Percentiles rank a stretch among this genome's conserved stretches.
Conservation (phyloP, 305 asterid genomes). For the Fraxinus sp. region DNA sequence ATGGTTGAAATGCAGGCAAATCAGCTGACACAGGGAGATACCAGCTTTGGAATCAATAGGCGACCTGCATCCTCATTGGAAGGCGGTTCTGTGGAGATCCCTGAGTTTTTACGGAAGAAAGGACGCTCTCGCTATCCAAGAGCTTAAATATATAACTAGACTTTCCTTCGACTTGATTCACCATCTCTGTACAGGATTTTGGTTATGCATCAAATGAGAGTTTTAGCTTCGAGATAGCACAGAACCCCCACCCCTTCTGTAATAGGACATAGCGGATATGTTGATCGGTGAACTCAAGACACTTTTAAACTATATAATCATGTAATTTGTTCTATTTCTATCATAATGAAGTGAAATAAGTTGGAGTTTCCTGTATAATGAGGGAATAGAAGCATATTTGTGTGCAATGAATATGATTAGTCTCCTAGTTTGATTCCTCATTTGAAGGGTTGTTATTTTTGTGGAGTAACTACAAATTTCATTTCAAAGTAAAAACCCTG, state of each 20-base stretch:
- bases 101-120: conserved; percentile 89
- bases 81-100: conserved; percentile 74
- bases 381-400: neutral
- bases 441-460: neutral
- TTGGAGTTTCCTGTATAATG: neutral
- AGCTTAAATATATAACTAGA: conserved; percentile 35
- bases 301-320: neutral
- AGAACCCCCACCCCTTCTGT: neutral
- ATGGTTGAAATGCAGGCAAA: conserved; percentile 42
- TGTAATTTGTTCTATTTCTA: neutral
- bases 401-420: neutral
- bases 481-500: neutral
- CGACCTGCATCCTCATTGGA: conserved; percentile 66
- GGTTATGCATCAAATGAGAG: conserved; percentile 19
- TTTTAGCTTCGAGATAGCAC: conserved; percentile 23
- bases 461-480: neutral
- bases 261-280: neutral
- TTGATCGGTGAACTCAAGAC: neutral
- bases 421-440: neutral
- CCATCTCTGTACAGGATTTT: conserved; percentile 43
- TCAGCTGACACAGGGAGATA: conserved; percentile 61
- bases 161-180: neutral
- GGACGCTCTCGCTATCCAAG: conserved; percentile 85
- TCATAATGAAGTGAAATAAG: neutral
- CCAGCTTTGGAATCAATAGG: conserved; percentile 50